phyloP scores from a whole-genome alignment of 176 grass and related monocot species.

The Aegilops umbellulata region DNA sequence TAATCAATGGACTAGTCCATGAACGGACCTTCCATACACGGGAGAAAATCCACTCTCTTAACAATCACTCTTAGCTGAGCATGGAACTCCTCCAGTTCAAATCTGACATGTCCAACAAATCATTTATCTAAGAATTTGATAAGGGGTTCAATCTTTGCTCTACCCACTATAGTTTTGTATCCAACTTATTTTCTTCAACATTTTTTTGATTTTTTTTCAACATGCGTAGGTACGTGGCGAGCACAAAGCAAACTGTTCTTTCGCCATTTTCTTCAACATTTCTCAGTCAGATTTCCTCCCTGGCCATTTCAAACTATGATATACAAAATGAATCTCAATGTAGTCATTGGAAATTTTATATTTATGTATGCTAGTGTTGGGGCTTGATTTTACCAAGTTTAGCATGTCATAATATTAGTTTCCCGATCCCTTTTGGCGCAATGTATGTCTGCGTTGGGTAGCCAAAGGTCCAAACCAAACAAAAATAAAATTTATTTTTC shows the following conservation, averaged over 20 bases:
- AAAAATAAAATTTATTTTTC: not conserved
- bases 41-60: too few relatives aligned
- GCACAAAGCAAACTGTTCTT: too few relatives aligned
- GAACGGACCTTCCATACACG: too few relatives aligned
- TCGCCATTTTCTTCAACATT: not conserved
- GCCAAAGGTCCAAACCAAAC: not conserved
- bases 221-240: too few relatives aligned
- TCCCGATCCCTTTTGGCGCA: not conserved
- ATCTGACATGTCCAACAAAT: not conserved
- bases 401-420: not conserved
- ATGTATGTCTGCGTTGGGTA: not conserved
- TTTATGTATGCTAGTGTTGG: not conserved
- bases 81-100: not conserved
- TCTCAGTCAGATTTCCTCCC: not conserved
- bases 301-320: not conserved
- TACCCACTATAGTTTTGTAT: not conserved
- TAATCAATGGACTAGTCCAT: too few relatives aligned
- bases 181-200: not conserved
- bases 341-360: not conserved
- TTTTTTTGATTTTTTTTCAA: not conserved
- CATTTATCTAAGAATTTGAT: not conserved
- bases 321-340: not conserved
- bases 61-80: not conserved
- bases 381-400: not conserved
- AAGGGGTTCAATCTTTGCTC: not conserved